These are phyloP conservation scores for Cladophialophora immunda DNA, from an alignment of 2,329 filamentous ascomycete species.

Conservation along the genomic window DNA sequence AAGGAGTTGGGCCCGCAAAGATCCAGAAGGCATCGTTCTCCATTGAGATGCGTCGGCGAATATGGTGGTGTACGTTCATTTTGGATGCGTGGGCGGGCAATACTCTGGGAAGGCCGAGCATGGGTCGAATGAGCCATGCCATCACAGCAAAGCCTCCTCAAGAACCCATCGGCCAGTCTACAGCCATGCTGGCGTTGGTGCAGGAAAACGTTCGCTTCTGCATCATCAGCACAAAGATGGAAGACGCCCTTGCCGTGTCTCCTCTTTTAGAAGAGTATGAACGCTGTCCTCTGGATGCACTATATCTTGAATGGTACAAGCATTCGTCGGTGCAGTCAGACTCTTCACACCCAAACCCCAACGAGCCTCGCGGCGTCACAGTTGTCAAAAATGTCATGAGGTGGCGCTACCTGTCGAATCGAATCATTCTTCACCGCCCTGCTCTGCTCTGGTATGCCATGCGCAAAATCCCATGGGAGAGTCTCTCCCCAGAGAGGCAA, in stretches of 20 bases:
- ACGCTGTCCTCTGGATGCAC: constrained; percentile 70
- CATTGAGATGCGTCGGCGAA: constrained; percentile 69
- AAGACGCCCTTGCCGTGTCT: constrained; percentile 75
- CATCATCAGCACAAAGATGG: constrained; percentile 79
- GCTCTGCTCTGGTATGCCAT: constrained; percentile 72
- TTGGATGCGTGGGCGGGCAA: constrained; percentile 78
- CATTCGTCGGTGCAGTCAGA: constrained; percentile 70
- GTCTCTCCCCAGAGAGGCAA: constrained; percentile 68
- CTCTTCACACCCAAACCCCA: constrained; percentile 68
- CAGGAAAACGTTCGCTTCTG: constrained; percentile 81
- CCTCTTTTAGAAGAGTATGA: constrained; percentile 74
- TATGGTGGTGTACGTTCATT: constrained; percentile 79
- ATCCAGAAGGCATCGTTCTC: constrained; percentile 60
- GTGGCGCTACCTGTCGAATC: constrained; percentile 81
- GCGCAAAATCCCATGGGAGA: constrained; percentile 60
- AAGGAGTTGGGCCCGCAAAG: constrained; percentile 53
- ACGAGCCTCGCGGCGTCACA: constrained; percentile 30
- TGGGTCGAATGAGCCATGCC: constrained; percentile 72
- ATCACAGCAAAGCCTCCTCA: constrained; percentile 72
- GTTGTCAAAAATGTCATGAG: constrained; percentile 68
- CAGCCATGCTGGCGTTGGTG: constrained; percentile 27
- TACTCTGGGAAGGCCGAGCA: constrained; percentile 74
- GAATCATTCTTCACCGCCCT: constrained; percentile 78
- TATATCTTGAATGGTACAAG: constrained; percentile 76
- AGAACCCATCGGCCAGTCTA: constrained; percentile 53